Percentiles rank a stretch among this genome's conserved stretches.
These are phyloP conservation scores for Melampsora abietis-canadensis DNA, from an alignment of 1,284 basidiomycete genomes.

Conservation along the genomic window DNA sequence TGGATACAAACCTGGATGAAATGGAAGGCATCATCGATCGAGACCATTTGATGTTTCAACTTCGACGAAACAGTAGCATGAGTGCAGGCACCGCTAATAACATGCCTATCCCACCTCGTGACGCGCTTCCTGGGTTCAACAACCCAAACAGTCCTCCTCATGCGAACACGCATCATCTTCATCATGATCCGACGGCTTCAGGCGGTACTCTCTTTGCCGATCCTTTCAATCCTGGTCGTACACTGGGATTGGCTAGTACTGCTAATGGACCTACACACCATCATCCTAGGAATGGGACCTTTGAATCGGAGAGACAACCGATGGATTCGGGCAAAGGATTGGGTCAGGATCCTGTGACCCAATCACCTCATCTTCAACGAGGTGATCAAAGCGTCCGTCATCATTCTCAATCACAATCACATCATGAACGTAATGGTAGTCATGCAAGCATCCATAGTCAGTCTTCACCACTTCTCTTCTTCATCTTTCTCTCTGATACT, in stretches of 20 bases:
- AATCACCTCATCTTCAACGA: background rate
- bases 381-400: background rate
- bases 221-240: conserved; percentile 41
- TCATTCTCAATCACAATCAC: background rate
- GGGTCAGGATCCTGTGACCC: background rate
- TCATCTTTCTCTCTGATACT: no score
- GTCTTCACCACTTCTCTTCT: background rate
- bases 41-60: conserved; percentile 46
- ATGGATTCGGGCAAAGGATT: background rate
- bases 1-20: conserved; percentile 73
- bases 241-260: conserved; percentile 10
- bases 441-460: conserved; percentile 9
- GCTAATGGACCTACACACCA: background rate
- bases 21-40: conserved; percentile 80
- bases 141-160: conserved; percentile 22
- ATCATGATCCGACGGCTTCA: background rate
- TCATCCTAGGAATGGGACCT: background rate
- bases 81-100: conserved; percentile 44
- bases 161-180: background rate
- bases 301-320: background rate
- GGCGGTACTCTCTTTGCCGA: conserved; percentile 41
- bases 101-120: background rate
- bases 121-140: background rate
- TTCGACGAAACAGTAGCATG: conserved; percentile 44
- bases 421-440: background rate